Percentiles rank a stretch among this genome's conserved stretches.
Evolutionary conservation across 2,329 filamentous ascomycete genomes (phyloP).

Genomic region (Xylaria sp.): DNA sequence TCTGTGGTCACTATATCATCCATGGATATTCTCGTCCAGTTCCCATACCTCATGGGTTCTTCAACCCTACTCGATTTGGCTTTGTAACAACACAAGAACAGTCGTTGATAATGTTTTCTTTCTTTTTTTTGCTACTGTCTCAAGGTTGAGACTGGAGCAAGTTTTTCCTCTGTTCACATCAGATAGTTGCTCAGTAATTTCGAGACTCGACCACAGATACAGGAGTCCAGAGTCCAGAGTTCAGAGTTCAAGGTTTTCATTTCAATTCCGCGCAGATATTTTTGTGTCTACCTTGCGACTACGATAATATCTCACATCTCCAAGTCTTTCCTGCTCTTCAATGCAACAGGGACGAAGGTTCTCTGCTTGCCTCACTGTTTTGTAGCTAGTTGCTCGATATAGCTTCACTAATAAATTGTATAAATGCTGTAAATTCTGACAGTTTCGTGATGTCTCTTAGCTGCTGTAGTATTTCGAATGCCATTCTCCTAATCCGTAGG

Average conservation of each 20-base stretch:
- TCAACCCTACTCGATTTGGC: not conserved
- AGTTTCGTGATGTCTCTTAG: not conserved
- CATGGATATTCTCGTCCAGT: not conserved
- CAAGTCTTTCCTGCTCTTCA: not conserved
- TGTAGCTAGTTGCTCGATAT: slow-evolving; percentile 3
- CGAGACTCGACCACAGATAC: not conserved
- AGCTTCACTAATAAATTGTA: not conserved
- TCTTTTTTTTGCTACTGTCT: not conserved
- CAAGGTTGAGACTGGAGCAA: too few species aligned
- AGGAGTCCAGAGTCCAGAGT: too few species aligned
- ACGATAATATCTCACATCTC: not conserved
- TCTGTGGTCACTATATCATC: not conserved
- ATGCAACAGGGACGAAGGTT: not conserved
- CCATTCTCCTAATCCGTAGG: not conserved
- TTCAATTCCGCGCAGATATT: not conserved
- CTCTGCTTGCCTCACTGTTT: not conserved
- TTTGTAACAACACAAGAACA: not conserved
- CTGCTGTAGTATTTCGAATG: not conserved
- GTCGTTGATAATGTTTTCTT: not conserved
- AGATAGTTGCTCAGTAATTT: not conserved
- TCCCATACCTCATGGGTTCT: not conserved
- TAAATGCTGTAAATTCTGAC: not conserved
- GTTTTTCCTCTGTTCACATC: not conserved
- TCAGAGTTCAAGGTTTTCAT: not conserved
- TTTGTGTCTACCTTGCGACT: not conserved